Conservation (phyloP, 2,329 filamentous ascomycete genomes). For the Pyrenophora graminea region DNA sequence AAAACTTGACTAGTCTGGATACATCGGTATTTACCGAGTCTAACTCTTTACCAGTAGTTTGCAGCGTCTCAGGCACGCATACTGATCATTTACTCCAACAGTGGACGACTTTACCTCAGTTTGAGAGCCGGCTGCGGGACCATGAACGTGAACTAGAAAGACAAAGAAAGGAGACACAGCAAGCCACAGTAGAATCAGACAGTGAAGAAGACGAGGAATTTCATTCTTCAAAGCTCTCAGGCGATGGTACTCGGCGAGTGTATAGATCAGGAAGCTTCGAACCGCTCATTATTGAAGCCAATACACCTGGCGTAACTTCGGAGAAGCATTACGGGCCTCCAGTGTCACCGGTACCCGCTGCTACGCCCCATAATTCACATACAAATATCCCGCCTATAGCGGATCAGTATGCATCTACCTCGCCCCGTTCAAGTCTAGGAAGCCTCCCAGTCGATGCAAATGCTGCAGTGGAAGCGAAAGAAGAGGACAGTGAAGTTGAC, state of each 20-base stretch:
- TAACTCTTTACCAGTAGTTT: conserved; percentile 31
- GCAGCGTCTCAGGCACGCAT: conserved; percentile 28
- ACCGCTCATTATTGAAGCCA: conserved; percentile 36
- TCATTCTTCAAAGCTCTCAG: conserved; percentile 14
- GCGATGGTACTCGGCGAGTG: conserved; percentile 15
- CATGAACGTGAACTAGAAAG: conserved; percentile 27
- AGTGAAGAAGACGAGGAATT: conserved; percentile 34
- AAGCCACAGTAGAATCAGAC: conserved; percentile 43
- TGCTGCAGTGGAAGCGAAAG: conserved; percentile 38
- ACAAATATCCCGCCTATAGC: conserved; percentile 17
- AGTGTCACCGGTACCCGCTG: conserved; percentile 33
- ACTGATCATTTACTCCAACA: conserved; percentile 34
- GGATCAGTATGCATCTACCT: conserved; percentile 20
- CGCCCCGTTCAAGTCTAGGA: conserved; percentile 32
- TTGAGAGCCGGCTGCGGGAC: conserved; percentile 35
- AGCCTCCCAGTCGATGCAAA: conserved; percentile 37
- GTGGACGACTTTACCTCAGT: conserved; percentile 41
- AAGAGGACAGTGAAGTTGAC: conserved; percentile 36
- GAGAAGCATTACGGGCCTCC: conserved; percentile 23
- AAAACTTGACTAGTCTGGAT: conserved; percentile 31
- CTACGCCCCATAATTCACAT: conserved; percentile 31
- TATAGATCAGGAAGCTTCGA: conserved; percentile 28
- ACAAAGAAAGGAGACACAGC: conserved; percentile 34
- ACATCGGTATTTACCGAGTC: conserved; percentile 23
- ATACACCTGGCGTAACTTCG: conserved; percentile 26